Base-by-base conservation (phyloP, 768 basidiomycete genomes). In the Lepiota venenata region DNA sequence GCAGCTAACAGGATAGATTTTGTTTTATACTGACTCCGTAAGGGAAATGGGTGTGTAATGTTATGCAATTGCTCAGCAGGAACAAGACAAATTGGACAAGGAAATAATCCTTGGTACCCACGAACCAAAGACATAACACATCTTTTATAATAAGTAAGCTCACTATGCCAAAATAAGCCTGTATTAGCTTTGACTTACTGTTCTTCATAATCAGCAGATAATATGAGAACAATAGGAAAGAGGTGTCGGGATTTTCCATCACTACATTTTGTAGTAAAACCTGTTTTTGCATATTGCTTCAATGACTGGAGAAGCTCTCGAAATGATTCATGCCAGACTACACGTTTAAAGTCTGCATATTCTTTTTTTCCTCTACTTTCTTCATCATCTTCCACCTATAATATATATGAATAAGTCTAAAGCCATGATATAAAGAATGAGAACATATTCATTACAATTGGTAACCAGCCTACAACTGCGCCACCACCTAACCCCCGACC, bases 131-230 rank as follows among this genome's bases (percentile, higher is more conserved):
- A 61, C 71, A 76, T 75, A 27, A 73, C 63, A 47, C 60, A 66
- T 46, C 70, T 73, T 41, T n/a, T n/a, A n/a, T n/a, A n/a, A n/a
- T n/a, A n/a, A n/a, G n/a, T n/a, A n/a, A n/a, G n/a, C n/a, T n/a
- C n/a, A n/a, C n/a, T n/a, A n/a, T n/a, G n/a, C n/a, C n/a, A n/a
- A n/a, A n/a, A n/a, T n/a, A n/a, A n/a, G n/a, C n/a, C n/a, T n/a
- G n/a, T n/a, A n/a, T n/a, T n/a, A 15, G 35, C 37, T 16, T 21
- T 29, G 38, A 47, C 71, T 21, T 66, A 79, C 77, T 73, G 71
- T 64, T 80, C 76, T 55, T 79, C 70, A 49, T 75, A 79, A 49
- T 79, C 74, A 4, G 70, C 67, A 6, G 69, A 72, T 1, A 76
- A 57, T 2, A 77, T 73, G 0, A 74, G 29, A 16, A 79, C 61